These are phyloP conservation scores for Umbilicaria muhlenbergii DNA, from an alignment of 495 filamentous ascomycete genomes.

Conservation along the genomic window DNA sequence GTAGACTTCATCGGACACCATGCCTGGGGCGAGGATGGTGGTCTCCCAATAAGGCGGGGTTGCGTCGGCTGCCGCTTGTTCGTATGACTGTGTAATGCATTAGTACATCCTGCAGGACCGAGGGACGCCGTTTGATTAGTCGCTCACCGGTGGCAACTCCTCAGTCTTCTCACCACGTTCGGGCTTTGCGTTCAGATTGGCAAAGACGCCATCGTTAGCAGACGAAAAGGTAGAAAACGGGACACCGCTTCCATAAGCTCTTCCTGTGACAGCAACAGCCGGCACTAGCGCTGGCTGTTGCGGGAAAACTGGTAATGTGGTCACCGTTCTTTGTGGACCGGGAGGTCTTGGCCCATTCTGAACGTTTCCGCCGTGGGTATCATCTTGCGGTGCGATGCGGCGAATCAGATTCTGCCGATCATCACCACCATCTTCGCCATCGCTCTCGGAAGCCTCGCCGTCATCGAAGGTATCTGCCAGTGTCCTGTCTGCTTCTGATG, in stretches of 20 bases:
- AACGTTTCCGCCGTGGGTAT: slow-evolving; percentile 8
- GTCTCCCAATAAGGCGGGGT: slow-evolving; percentile 99
- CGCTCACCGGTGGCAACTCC: slow-evolving; percentile 84
- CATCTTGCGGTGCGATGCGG: slow-evolving; percentile 20
- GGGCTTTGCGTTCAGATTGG: slow-evolving; percentile 85
- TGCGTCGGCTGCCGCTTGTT: slow-evolving; percentile 93
- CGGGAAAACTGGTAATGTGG: slow-evolving; percentile 33
- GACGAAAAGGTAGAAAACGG: slow-evolving; percentile 9
- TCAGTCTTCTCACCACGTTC: slow-evolving; percentile 65
- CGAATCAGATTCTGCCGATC: slow-evolving; percentile 77
- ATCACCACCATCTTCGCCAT: slow-evolving; percentile 58
- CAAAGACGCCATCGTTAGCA: slow-evolving; percentile 85
- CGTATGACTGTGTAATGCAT: slow-evolving; percentile 55
- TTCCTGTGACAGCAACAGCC: not conserved
- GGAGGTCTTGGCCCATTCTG: slow-evolving; percentile 15
- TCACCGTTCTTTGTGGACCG: slow-evolving; percentile 29
- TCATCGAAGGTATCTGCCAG: slow-evolving; percentile 82
- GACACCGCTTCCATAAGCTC: not conserved
- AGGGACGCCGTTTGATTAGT: not conserved
- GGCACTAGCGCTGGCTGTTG: slow-evolving; percentile 15
- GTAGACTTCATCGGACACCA: slow-evolving; percentile 74
- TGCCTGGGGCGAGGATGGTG: slow-evolving; percentile 82
- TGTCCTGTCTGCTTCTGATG: slow-evolving; percentile 49
- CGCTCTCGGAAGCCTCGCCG: slow-evolving; percentile 53
- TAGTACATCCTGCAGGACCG: slow-evolving; percentile 2